Evolutionary conservation across 2,329 filamentous ascomycete species (phyloP), one percentile per base, ranked within the genome.

Genomic region (Monosporascus sp.): DNA sequence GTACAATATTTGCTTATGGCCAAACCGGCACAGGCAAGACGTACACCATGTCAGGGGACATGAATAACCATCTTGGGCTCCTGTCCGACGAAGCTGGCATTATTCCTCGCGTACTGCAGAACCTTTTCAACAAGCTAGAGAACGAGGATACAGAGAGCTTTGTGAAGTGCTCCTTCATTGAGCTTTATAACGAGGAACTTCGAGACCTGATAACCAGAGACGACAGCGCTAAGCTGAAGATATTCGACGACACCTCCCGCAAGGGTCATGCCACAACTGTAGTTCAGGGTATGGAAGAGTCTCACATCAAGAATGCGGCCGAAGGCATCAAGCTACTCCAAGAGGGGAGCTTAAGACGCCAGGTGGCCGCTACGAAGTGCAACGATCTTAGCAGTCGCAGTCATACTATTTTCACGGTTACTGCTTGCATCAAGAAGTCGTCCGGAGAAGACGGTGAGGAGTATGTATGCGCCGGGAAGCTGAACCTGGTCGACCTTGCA

Each of bases 341-440:
- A 63, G 81, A 87, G 58, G 95, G 94, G 57, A 97, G 91, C 70
- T 80, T 94, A 73, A 96, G 92, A 72, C 88, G 94, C 49, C 94
- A 99, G 71, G 94, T 99, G n/a, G 95, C 94, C 6, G 91, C 95
- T 4, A 99, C 94, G n/a, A 97, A 97, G 72, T 99, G 94, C 81
- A 99, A 99, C 69, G 94, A 99, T 64, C 83, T 97, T 52, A 97
- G 92, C 72, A 97, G 92, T 63, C 86, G 94, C 70, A 96, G 92
- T 75, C 95, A 99, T 67, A 99, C 94, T 0, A 88, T 99, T 22
- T 99, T 99, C 67, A 97, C 94, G 7, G 89, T 99, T 55, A 97
- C 93, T 1, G 89, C 92, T 1, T 90, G 92, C 66, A 87, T 91
- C 65, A 96, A 96, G 71, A 86, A 88, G 57, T 83, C 83, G 57